Base-by-base conservation (phyloP, 148 eudicot genomes). In the Salicornia ramosissima region DNA sequence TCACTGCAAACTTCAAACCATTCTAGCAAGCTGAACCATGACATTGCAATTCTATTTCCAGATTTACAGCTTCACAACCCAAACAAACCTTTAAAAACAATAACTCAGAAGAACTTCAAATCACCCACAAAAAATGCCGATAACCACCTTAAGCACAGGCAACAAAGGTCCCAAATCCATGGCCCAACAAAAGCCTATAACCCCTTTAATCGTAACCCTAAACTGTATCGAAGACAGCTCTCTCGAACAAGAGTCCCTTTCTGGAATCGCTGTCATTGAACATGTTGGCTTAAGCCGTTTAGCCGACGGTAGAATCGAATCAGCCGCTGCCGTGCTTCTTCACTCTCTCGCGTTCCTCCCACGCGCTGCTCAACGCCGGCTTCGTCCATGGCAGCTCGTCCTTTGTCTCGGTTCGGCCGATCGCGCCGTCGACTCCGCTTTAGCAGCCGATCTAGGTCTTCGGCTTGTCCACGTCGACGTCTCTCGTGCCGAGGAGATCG, bases 361-460 rank as follows among this genome's bases (percentile, higher is more conserved):
- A 15, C 96, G 98, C 74, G 98, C 96, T 76, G 98, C 98, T 26
- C 98, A 93, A 64, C 88, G 98, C 70, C 98, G 95, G 6, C 89
- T 93, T 58, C 89, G 89, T 14, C 86, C 96, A 25, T 83, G 90
- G 89, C 96, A 88, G 81, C 92, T 93, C 64, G 78, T 93, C 22
- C 86, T 93, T 52, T 93, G 99, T 74, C 99, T 94, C 67, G 99
- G 99, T 52, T 94, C 99, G 55, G 60, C 90, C 64, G 99, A 94
- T 78, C 88, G 87, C 15, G 73, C 91, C 42, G 90, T 86, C 15
- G 99, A 94, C 71, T 85, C 99, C 45, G 85, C 99, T 21, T 90
- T 94, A 59, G 99, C 99, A 14, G 85, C 86, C 11, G 99, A 94
- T 53, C 87, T 90, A 1, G 97, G 97, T 2, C 79, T 94, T 22